Conservation (phyloP, 495 filamentous ascomycete species). For the Extremus antarcticus region DNA sequence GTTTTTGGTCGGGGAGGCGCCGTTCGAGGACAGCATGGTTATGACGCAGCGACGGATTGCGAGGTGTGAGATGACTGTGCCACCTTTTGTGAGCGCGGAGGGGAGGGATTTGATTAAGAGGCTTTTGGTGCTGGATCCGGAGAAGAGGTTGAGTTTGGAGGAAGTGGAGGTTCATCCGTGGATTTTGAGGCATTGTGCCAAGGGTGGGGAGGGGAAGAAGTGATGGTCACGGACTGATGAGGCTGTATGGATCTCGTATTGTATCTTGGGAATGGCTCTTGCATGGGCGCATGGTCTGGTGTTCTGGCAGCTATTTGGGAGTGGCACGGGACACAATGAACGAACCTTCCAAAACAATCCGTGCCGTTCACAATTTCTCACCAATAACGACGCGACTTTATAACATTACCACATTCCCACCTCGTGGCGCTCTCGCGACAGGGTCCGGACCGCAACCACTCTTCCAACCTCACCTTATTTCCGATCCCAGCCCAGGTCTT, state of each 20-base stretch:
- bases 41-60: conserved; percentile 92
- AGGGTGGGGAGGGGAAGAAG: conserved; percentile 48
- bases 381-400: too few relatives aligned
- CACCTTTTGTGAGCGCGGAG: conserved; percentile 79
- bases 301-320: too few relatives aligned
- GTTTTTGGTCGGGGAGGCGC: conserved; percentile 89
- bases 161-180: conserved; percentile 87
- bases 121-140: conserved; percentile 87
- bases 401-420: too few relatives aligned
- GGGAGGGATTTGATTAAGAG: conserved; percentile 86
- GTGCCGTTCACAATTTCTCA: too few relatives aligned
- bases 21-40: conserved; percentile 88
- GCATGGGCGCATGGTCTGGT: neutral
- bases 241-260: neutral
- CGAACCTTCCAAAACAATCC: too few relatives aligned
- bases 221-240: conserved; percentile 7
- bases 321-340: too few relatives aligned
- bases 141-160: conserved; percentile 81
- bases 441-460: too few relatives aligned
- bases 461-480: too few relatives aligned
- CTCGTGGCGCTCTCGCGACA: too few relatives aligned
- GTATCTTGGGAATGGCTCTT: neutral
- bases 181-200: conserved; percentile 93
- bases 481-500: too few relatives aligned
- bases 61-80: conserved; percentile 83